These are phyloP conservation scores for Kodamaea sp. DNA, from an alignment of 1,139 yeast species.

Conservation along the genomic window DNA sequence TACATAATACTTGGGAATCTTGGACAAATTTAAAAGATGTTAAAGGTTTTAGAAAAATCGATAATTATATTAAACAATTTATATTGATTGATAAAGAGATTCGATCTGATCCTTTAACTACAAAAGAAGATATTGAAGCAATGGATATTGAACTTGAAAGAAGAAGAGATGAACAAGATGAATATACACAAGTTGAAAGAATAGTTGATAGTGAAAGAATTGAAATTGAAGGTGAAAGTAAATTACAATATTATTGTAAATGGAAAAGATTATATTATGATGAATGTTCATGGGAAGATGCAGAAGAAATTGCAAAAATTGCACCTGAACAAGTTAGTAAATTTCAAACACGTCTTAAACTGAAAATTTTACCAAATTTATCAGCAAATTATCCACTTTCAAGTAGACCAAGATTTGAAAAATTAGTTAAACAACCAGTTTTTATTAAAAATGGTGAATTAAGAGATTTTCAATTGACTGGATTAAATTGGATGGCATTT, in stretches of 20 bases:
- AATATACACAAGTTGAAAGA: conserved; percentile 83
- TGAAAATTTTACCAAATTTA: conserved; percentile 78
- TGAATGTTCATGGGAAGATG: conserved; percentile 96
- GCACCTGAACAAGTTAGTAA: conserved; percentile 84
- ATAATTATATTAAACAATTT: conserved; percentile 81
- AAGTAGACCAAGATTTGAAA: conserved; percentile 85
- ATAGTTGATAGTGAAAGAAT: conserved; percentile 84
- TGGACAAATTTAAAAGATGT: conserved; percentile 53
- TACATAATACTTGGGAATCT: conserved; percentile 93
- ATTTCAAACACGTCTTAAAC: conserved; percentile 75
- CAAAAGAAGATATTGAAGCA: conserved; percentile 86
- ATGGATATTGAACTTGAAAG: conserved; percentile 91
- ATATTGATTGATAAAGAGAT: conserved; percentile 72
- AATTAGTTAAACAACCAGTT: conserved; percentile 79
- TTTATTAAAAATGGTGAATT: conserved; percentile 89
- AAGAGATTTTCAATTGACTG: conserved; percentile 96
- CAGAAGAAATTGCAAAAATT: conserved; percentile 75
- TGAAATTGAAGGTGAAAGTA: conserved; percentile 54
- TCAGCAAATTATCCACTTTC: conserved; percentile 70
- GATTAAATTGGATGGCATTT: conserved; percentile 99
- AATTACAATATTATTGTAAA: conserved; percentile 79
- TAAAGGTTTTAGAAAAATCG: conserved; percentile 82
- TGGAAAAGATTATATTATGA: conserved; percentile 94
- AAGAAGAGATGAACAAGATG: conserved; percentile 76
- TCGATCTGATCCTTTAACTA: conserved; percentile 73